These are phyloP conservation scores for Acanthamoeba divionensis DNA, from an alignment of 208 protist genomes.

Conservation along the genomic window DNA sequence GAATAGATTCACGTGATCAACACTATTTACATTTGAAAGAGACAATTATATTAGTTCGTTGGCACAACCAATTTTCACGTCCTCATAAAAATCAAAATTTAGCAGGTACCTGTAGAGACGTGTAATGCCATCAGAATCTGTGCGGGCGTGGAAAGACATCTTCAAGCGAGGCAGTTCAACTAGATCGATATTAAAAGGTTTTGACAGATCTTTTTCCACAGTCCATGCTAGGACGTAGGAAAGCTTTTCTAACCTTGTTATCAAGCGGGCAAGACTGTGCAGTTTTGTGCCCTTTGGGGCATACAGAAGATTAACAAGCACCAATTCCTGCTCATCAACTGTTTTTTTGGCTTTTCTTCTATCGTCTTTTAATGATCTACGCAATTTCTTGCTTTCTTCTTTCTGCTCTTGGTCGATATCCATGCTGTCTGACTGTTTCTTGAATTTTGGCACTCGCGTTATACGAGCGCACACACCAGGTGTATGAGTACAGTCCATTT, in stretches of 20 bases:
- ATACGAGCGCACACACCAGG: neutral
- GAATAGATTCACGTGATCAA: slow-evolving; percentile 47
- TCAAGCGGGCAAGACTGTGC: slow-evolving; percentile 57
- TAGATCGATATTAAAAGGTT: slow-evolving; percentile 61
- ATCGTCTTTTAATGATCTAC: neutral
- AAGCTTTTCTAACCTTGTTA: slow-evolving; percentile 82
- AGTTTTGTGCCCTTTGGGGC: slow-evolving; percentile 54
- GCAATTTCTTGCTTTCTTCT: neutral
- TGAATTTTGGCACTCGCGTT: neutral
- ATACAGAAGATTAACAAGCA: slow-evolving; percentile 72
- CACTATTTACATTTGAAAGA: too few species aligned
- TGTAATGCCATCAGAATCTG: slow-evolving; percentile 66
- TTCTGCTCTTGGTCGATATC: neutral
- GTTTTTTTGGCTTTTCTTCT: neutral
- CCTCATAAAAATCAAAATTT: too few species aligned
- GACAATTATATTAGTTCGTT: too few species aligned
- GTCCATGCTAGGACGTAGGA: slow-evolving; percentile 88
- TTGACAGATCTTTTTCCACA: neutral
- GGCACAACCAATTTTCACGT: too few species aligned
- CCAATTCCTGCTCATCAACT: slow-evolving; percentile 60
- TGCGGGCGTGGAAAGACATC: slow-evolving; percentile 77
- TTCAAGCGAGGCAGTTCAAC: slow-evolving; percentile 90
- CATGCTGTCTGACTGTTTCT: neutral
- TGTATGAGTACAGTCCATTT: neutral
- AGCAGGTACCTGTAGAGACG: slow-evolving; percentile 81